These are phyloP conservation scores for Colletotrichum musae DNA, from an alignment of 2,329 filamentous ascomycete species.

Conservation along the genomic window DNA sequence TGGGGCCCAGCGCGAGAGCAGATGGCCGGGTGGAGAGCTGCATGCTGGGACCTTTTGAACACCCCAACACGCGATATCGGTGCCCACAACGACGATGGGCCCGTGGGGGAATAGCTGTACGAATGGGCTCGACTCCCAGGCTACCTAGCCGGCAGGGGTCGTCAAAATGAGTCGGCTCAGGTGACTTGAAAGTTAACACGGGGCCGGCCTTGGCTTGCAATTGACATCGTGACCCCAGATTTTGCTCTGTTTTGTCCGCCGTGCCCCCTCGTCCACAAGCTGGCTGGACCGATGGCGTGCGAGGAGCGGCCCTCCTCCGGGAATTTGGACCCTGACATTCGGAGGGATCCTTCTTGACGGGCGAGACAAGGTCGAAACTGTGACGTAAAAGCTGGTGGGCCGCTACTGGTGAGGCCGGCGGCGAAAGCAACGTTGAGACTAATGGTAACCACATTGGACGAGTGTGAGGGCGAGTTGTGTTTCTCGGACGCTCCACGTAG, in stretches of 20 bases:
- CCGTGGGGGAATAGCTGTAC: constrained; percentile 25
- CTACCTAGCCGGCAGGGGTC: constrained; percentile 17
- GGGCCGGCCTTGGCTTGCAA: constrained; percentile 26
- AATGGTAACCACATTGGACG: constrained; percentile 14
- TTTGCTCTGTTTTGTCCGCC: constrained; percentile 19
- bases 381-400: constrained; percentile 39
- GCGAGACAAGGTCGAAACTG: constrained; percentile 23
- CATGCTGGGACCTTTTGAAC: constrained; percentile 22
- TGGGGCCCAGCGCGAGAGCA: constrained; percentile 15
- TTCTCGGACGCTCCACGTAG: constrained; percentile 8
- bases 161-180: constrained; percentile 35
- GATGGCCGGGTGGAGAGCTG: constrained; percentile 13
- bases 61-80: constrained; percentile 27
- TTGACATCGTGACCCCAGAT: constrained; percentile 32
- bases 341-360: constrained; percentile 8
- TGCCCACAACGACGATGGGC: constrained; percentile 38
- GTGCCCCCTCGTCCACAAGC: neutral
- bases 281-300: constrained; percentile 37
- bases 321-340: constrained; percentile 17
- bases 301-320: constrained; percentile 21
- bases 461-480: neutral
- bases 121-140: constrained; percentile 4
- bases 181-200: constrained; percentile 37
- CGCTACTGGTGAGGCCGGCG: constrained; percentile 27
- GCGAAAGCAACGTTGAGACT: constrained; percentile 9